phyloP scores from a whole-genome alignment of 2,329 filamentous ascomycete genomes.

The Aspergillus sp. region DNA sequence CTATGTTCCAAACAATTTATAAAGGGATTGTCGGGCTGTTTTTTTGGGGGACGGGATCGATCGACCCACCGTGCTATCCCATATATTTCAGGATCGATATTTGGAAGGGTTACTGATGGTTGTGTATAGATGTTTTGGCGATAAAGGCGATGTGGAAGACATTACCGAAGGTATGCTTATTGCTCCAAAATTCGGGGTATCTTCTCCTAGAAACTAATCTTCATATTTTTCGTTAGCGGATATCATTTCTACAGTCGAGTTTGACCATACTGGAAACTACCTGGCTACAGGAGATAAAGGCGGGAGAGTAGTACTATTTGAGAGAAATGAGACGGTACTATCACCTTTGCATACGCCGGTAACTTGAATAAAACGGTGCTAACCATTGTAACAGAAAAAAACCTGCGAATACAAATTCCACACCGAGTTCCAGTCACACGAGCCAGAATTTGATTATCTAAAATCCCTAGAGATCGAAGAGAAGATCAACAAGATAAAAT shows the following conservation, averaged over 20 bases:
- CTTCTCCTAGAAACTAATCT: neutral
- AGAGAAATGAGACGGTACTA: slow-evolving; percentile 84
- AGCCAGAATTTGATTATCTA: slow-evolving; percentile 98
- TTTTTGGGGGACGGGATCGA: neutral
- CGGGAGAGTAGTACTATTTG: slow-evolving; percentile 52
- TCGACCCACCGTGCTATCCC: neutral
- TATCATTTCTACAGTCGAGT: slow-evolving; percentile 55
- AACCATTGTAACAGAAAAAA: slow-evolving; percentile 73
- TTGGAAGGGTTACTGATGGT: slow-evolving; percentile 3
- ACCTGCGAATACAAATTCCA: slow-evolving; percentile 99
- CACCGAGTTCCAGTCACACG: slow-evolving; percentile 99
- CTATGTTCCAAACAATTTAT: neutral
- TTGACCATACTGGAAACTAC: slow-evolving; percentile 54
- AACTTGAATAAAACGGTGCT: slow-evolving; percentile 24
- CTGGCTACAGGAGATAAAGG: slow-evolving; percentile 54
- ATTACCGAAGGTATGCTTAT: slow-evolving; percentile 80
- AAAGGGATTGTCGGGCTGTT: neutral
- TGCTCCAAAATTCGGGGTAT: neutral
- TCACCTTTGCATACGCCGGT: slow-evolving; percentile 4
- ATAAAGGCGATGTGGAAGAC: slow-evolving; percentile 98
- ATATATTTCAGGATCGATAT: neutral
- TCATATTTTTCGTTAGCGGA: slow-evolving; percentile 36
- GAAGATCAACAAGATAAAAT: slow-evolving; percentile 99
- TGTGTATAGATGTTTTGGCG: slow-evolving; percentile 85
- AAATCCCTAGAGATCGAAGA: slow-evolving; percentile 99